A percentile compares a stretch with the other conserved stretches of the same genome.
Evolutionary conservation across 176 grass and related monocot species (phyloP).

Genomic region (Thalia dealbata): DNA sequence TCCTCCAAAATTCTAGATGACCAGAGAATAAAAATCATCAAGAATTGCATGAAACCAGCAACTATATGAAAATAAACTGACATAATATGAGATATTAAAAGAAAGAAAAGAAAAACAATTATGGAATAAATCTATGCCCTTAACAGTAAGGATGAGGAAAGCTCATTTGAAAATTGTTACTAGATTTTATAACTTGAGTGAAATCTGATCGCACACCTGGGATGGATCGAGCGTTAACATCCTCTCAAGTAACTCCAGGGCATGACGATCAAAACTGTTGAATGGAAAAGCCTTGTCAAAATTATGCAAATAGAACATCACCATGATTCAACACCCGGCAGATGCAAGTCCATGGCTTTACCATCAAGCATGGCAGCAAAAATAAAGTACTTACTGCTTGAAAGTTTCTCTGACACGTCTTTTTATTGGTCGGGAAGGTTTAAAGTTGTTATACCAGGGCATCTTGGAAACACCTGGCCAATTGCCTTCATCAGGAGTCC

Average conservation of each 20-base stretch:
- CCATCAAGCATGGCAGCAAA: neutral
- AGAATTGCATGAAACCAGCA: too few species aligned
- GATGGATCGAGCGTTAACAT: constrained; percentile 76
- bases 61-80: too few species aligned
- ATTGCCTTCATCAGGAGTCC: constrained; percentile 66
- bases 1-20: neutral
- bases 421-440: constrained; percentile 45
- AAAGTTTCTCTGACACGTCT: constrained; percentile 74
- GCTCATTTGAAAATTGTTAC: too few species aligned
- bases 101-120: too few species aligned
- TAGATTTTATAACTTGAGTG: too few species aligned
- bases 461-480: constrained; percentile 90
- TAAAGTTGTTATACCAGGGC: constrained; percentile 95
- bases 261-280: constrained; percentile 71
- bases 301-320: constrained; percentile 8
- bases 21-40: neutral
- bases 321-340: neutral
- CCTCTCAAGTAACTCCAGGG: constrained; percentile 69
- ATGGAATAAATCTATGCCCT: neutral
- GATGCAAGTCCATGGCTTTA: neutral
- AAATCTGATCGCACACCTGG: constrained; percentile 29
- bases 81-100: too few species aligned
- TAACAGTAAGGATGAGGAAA: neutral
- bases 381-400: constrained; percentile 56
- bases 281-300: constrained; percentile 6